Base-by-base conservation (phyloP, 495 filamentous ascomycete species). In the Talaromyces adpressus region DNA sequence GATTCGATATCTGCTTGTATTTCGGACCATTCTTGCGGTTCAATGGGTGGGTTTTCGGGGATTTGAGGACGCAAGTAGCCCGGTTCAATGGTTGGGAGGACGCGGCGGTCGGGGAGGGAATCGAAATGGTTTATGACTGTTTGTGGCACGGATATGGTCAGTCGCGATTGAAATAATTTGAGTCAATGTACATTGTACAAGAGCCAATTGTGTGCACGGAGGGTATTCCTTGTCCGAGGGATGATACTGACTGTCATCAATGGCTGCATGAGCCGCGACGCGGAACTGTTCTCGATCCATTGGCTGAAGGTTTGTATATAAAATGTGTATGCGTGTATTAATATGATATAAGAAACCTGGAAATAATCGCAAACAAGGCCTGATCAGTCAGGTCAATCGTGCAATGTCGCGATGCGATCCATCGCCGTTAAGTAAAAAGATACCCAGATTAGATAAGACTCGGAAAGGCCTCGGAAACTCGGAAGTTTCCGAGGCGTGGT, bases 261-360 rank as follows among this genome's bases (percentile, higher is more conserved):
- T 86, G 34, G 89, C 88, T 36, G 90, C 83, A 63, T 90, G 84
- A 32, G 92, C 94, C 45, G 93, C 92, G 64, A 85, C 82, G 59
- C 87, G 78, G 77, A 97, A 98, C 61, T 90, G 86, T 51, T 89
- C 79, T 22, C 89, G 88, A 69, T 97, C 86, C 93, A 98, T 98
- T 14, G 27, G 29, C 2, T 36, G 30, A 6, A 9, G 3, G 6
- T 32, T 6, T 16, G 20, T 29, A 54, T 54, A 54, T 54, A 29
- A 2, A 14, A 27, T 14, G 12, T 3, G 27, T 11, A 53, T 53
- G 23, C 29, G 20, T 25, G 11, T 25, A 54, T 23, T 2, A 25
- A 27, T 23, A 27, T 29, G 32, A 14, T 41, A 16, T 9, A 12
- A 4, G 2, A 5, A 41, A 41, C 9, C 14, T 41, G 12, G 32